Evolutionary conservation across 495 filamentous ascomycete genomes (phyloP), one percentile per base, ranked within the genome.

Genomic region (Penicillium mononematosum): DNA sequence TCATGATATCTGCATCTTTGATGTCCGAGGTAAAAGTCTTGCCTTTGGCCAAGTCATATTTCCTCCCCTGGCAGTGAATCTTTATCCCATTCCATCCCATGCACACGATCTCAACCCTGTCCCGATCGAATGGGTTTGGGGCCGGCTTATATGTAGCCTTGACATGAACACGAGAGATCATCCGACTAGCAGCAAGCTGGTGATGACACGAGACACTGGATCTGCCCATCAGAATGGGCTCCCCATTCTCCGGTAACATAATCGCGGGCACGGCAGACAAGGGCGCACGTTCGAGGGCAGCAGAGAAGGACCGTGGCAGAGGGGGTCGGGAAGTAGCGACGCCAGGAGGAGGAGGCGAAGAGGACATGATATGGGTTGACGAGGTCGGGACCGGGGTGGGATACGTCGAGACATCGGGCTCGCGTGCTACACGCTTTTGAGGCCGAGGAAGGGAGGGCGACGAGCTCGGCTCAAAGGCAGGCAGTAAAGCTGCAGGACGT

Each of bases 21-120:
- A 90, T 92, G 73, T 96, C 90, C 53, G 92, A 96, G 25, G 85
- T 88, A 73, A 96, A 98, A 27, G 84, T 87, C 70, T 96, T 92
- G 7, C 88, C 91, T 75, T 96, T 97, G 45, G 76, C 78, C 71
- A 98, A 69, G 59, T 95, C 90, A 79, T 88, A 94, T 29, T 88
- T 88, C 63, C 85, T 86, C 24, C 92, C 92, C 71, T 92, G 88
- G 74, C 90, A 97, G 73, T 96, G 92, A 55, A 98, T 75, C 71
- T 91, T 96, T 48, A 93, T 80, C 12, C 94, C 93, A 72, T 98
- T 98, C 92, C 93, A 97, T 17, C 94, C 94, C 66, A 88, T 82
- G 73, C 94, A 98, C 68, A 88, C 81, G 53, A 98, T 86, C 70
- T 91, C 88, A 47, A 98, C 82, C 71, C 84, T 85, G 64, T 83